Base-by-base conservation (phyloP, 371 early-diverging fungal species). In the Mycotypha africana region DNA sequence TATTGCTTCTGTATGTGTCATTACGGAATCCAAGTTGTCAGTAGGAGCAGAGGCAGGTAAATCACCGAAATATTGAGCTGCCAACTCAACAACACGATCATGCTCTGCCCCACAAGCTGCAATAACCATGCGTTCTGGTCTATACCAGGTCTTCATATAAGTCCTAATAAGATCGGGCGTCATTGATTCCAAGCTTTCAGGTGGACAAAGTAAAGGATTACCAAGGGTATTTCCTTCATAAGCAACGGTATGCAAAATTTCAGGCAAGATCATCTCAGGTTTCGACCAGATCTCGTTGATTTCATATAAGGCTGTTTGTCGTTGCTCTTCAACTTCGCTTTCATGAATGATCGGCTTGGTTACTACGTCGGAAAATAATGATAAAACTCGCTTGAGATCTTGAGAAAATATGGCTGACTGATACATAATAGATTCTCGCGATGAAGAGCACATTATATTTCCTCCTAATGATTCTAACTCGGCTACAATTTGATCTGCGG, bases 391-490 rank as follows among this genome's bases (percentile, higher is more conserved):
- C 4, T 75, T 68, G 9, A 94, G 62, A 60, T 93, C 92, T 54
- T 89, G 82, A 12, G 80, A 81, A 60, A 95, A 91, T 19, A 95
- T 86, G 3, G 93, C 83, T 0, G 91, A 86, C 64, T 94, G 95
- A 62, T 93, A 94, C 85, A 93, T 89, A 63, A 95, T 89, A 38
- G 84, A 81, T 65, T 97, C 98, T 16, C 96, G 84, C n/a, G 91
- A 84, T 28, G 88, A 82, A 24, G 91, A 88, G 40, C 93, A 87
- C 74, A 85, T 82, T 24, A 96, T 78, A 43, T 92, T 93, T 17
- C 95, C 95, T 12, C 95, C 96, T 15, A 95, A 65, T 16, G 79
- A 73, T 49, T 94, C 95, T 35, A 95, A 66, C 58, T 85, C 76
- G 19, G 78, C 68, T 49, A 85, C 77, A n/a, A 93, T 81, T 50